Evolutionary conservation across 176 grass and related monocot genomes (phyloP), one percentile per base, ranked within the genome.

Genomic region (Saccharum officinarum): DNA sequence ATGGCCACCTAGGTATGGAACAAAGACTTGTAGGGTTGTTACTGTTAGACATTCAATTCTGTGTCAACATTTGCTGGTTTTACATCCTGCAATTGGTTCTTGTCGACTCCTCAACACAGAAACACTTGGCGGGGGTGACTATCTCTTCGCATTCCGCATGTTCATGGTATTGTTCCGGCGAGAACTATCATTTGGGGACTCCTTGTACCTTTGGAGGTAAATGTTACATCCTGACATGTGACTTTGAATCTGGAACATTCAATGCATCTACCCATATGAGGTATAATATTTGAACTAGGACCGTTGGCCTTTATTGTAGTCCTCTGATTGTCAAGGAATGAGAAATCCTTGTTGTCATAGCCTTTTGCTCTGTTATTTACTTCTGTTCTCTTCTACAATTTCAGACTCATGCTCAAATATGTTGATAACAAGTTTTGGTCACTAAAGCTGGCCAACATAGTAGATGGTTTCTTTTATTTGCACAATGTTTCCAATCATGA

Each of bases 81-180:
- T 92, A 38, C 26, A 82, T 65, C 20, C 31, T 84, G 46, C n/a
- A 40, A 70, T 66, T 87, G 22, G 26, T 85, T 67, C 39, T 81
- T 52, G 23, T 60, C 47, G 23, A 64, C 2, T 75, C 22, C 23
- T 86, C 46, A 78, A 83, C 31, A 91, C 88, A 99, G 97, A 95
- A 88, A 81, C 83, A 84, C 89, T 99, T 63, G 97, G 97, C 59
- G 97, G 97, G 78, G 97, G 91, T 73, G 97, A 99, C 80, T 99
- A 99, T 89, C 91, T 99, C 30, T 99, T 99, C 65, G 97, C 97
- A 71, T 95, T 99, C 82, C 97, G 97, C n/a, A 99, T 99, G 93
- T 99, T 99, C 78, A 99, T 99, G 97, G 97, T 99, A 41, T 76
- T 99, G 61, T 99, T 99, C 84, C 97, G 97, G 20, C 89, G 97